Evolutionary conservation across 2,329 filamentous ascomycete genomes (phyloP), one percentile per base, ranked within the genome.

Genomic region (Myotisia sp.): DNA sequence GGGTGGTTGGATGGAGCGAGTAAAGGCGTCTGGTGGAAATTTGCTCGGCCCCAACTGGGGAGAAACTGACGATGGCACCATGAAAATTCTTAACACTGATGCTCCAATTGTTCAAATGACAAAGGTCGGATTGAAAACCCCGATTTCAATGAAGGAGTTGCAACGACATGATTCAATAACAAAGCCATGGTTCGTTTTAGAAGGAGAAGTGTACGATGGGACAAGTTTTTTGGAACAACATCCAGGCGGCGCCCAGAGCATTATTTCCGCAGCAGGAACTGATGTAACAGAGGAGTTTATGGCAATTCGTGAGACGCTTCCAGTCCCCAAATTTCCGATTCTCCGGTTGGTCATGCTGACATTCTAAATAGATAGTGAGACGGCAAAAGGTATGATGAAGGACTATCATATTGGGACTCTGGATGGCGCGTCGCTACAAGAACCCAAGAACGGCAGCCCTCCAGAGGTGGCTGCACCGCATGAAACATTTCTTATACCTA

Each of bases 1-100:
- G 0, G 81, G 81, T 9, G 86, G 86, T 0, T 94, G 86, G 86
- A 93, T 94, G 86, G 84, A 92, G 48, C 68, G 78, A 10, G 77
- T 90, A 16, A 93, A 92, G 56, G 84, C 82, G 43, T 65, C 67
- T 1, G 85, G 86, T 1, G 83, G 84, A 0, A 75, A 92, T 48
- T 62, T 93, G 12, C 64, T 68, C 5, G 92, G 92, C 45, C 80
- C 82, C 0, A 77, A 76, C 48, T 93, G 86, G 84, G 86, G 85
- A 5, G 83, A 92, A 52, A 53, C 58, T 33, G 46, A 64, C 33
- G 60, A 63, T 4, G 50, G 55, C 1, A 22, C 20, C 20, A 5
- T n/a, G 3, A 14, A 23, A 21, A 13, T 14, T 10, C 44, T 48
- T 2, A 54, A 52, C 19, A 62, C 68, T 22, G 70, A 74, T 6